Percentiles rank a stretch among this genome's conserved stretches.
Conservation (phyloP, 2,329 filamentous ascomycete genomes). For the Ceratocystis albifundus region DNA sequence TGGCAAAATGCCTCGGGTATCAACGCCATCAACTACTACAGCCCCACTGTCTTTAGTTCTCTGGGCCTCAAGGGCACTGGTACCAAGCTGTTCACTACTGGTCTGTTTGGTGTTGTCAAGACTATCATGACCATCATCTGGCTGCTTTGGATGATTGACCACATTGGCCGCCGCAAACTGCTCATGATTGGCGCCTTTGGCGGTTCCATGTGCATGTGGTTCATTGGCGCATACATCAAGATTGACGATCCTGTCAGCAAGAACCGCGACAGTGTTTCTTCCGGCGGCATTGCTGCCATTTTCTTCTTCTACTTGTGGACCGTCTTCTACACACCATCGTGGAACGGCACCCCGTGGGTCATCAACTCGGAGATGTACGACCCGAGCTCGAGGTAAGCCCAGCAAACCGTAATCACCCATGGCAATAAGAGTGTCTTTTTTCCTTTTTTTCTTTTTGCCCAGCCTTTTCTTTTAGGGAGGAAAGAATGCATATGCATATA, state of each 20-base stretch:
- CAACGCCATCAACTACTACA: constrained; percentile 65
- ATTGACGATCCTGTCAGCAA: constrained; percentile 43
- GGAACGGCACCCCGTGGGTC: constrained; percentile 60
- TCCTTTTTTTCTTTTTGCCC: constrained; percentile 52
- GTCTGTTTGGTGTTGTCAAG: constrained; percentile 68
- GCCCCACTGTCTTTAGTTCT: constrained; percentile 52
- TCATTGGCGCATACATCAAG: constrained; percentile 37
- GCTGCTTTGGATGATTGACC: constrained; percentile 52
- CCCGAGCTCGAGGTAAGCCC: constrained; percentile 28
- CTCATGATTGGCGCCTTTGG: constrained; percentile 57
- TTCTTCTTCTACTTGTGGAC: constrained; percentile 56
- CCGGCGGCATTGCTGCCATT: constrained; percentile 55
- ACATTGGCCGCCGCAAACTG: constrained; percentile 58
- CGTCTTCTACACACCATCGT: constrained; percentile 57
- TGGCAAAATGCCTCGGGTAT: constrained; percentile 68
- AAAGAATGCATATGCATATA: not conserved
- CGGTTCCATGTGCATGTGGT: constrained; percentile 60
- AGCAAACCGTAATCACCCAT: constrained; percentile 41
- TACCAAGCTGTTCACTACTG: constrained; percentile 48
- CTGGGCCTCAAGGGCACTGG: constrained; percentile 38
- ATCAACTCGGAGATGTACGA: constrained; percentile 53
- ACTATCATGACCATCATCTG: constrained; percentile 34
- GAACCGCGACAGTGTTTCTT: constrained; percentile 26
- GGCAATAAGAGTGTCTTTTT: constrained; percentile 34
- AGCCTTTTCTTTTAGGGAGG: constrained; percentile 36